These are phyloP conservation scores for Kwoniella shivajii DNA, from an alignment of 1,284 basidiomycete genomes.

Conservation along the genomic window DNA sequence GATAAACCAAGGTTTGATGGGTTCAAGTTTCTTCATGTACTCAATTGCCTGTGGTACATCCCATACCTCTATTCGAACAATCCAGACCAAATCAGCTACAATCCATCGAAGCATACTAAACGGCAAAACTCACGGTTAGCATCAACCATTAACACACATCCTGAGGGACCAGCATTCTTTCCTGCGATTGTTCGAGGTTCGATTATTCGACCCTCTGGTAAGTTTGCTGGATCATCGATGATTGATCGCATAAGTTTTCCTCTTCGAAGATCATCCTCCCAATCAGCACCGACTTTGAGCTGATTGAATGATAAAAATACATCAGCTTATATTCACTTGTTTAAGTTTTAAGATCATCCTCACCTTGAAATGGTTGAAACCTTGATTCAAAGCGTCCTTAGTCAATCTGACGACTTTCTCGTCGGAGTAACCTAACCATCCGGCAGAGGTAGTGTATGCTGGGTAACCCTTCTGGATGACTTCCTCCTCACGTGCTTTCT, in stretches of 20 bases:
- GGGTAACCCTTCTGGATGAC: slow-evolving; percentile 75
- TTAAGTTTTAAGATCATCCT: not conserved
- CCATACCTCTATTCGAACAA: slow-evolving; percentile 70
- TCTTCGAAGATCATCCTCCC: slow-evolving; percentile 79
- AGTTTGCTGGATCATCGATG: slow-evolving; percentile 77
- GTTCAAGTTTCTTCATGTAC: slow-evolving; percentile 77
- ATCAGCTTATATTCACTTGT: not conserved
- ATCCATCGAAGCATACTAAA: not conserved
- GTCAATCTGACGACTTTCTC: slow-evolving; percentile 87
- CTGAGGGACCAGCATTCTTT: slow-evolving; percentile 93
- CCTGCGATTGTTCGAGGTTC: slow-evolving; percentile 69
- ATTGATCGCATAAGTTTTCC: slow-evolving; percentile 86
- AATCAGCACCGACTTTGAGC: slow-evolving; percentile 91
- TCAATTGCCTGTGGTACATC: slow-evolving; percentile 90
- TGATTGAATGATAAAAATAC: slow-evolving; percentile 18
- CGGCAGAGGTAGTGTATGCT: slow-evolving; percentile 91
- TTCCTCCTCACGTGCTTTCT: slow-evolving; percentile 72
- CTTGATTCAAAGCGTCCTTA: slow-evolving; percentile 76
- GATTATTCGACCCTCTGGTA: slow-evolving; percentile 56
- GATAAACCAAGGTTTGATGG: slow-evolving; percentile 95
- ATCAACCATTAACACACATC: slow-evolving; percentile 93
- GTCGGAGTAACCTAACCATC: slow-evolving; percentile 89
- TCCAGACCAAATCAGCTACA: not conserved
- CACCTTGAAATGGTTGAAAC: slow-evolving; percentile 90
- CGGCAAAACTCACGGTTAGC: slow-evolving; percentile 70